Percentiles rank a stretch among this genome's conserved stretches.
These are phyloP conservation scores for Backusella parvicylindrica DNA, from an alignment of 192 early-diverging fungal genomes.

Conservation along the genomic window DNA sequence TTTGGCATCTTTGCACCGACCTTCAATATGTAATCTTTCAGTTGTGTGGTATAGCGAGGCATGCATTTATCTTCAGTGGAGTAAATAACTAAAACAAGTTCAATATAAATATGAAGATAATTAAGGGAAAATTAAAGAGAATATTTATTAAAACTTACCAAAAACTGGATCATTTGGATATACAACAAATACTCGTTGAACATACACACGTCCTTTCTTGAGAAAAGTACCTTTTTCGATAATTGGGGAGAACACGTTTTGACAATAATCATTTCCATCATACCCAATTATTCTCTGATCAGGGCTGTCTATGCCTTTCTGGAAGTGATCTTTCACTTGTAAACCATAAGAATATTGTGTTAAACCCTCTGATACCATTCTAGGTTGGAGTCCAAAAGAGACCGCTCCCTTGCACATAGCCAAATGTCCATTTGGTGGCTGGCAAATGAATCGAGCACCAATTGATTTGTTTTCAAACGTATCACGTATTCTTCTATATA, in stretches of 20 bases:
- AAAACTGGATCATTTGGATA: neutral
- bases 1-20: neutral
- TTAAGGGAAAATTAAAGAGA: slow-evolving; percentile 7
- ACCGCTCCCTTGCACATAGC: slow-evolving; percentile 52
- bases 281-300: neutral
- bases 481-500: slow-evolving; percentile 40
- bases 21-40: neutral
- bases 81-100: neutral
- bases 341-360: slow-evolving; percentile 46
- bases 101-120: too few species aligned
- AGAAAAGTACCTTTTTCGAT: neutral
- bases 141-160: neutral
- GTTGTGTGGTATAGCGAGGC: neutral
- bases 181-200: neutral
- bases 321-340: slow-evolving; percentile 38
- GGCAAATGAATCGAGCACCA: slow-evolving; percentile 43
- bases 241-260: neutral
- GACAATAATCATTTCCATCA: neutral
- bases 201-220: neutral
- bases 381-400: slow-evolving; percentile 43
- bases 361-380: slow-evolving; percentile 41
- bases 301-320: neutral
- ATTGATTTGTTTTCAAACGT: slow-evolving; percentile 32
- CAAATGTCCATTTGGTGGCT: slow-evolving; percentile 38
- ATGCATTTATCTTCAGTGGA: neutral